phyloP scores from a whole-genome alignment of 176 grass and related monocot species.

The Oryza nivara region DNA sequence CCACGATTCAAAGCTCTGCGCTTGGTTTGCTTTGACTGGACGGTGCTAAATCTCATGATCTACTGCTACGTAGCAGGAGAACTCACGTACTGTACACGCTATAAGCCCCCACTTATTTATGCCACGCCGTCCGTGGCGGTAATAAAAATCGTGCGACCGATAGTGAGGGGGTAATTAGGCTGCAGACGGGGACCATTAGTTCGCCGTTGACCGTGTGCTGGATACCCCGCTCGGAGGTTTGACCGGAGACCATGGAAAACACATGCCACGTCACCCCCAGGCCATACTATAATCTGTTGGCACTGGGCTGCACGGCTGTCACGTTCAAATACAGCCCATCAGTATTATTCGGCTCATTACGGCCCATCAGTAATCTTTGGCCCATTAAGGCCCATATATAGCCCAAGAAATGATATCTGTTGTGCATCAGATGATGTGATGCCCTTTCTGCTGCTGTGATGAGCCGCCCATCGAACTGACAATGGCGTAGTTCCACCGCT shows the following conservation, averaged over 20 bases:
- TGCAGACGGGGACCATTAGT: conserved; percentile 26
- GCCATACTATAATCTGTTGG: not conserved
- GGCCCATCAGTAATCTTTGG: no score
- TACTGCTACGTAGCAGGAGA: not conserved
- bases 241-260: not conserved
- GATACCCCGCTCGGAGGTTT: not conserved
- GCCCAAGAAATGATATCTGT: no score
- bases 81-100: not conserved
- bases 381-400: no score
- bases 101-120: conserved; percentile 1
- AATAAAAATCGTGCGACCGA: not conserved
- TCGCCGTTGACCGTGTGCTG: conserved; percentile 12
- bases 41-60: conserved; percentile 36
- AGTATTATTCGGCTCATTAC: no score
- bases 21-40: conserved; percentile 30
- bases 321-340: no score
- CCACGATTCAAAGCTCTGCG: conserved; percentile 16
- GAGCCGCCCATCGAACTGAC: no score
- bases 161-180: conserved; percentile 14
- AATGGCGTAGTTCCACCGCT: no score
- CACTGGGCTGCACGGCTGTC: no score
- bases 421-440: no score
- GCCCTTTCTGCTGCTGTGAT: no score
- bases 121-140: not conserved
- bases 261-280: no score